Evolutionary conservation across 805 yeast genomes (phyloP).

Genomic region (Danielia oregonensis): DNA sequence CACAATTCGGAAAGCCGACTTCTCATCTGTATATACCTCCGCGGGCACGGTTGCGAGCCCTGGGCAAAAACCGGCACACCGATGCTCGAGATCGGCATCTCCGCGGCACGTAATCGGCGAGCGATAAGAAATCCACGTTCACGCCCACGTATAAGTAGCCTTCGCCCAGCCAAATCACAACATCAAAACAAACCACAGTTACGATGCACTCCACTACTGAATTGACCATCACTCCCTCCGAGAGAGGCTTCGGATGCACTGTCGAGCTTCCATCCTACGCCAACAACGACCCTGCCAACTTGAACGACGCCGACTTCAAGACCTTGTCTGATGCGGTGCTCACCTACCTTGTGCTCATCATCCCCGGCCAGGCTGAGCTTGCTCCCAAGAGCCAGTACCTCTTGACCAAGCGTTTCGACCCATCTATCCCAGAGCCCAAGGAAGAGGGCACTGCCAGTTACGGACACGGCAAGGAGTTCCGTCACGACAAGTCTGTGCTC

Average conservation of each 20-base stretch:
- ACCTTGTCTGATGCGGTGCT: constrained; percentile 61
- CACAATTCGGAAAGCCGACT: no score
- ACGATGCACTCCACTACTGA: constrained; percentile 6
- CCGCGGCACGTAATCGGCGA: neutral
- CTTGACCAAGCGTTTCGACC: constrained; percentile 76
- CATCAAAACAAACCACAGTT: no score
- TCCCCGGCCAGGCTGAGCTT: constrained; percentile 67
- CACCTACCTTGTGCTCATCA: constrained; percentile 65
- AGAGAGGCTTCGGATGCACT: constrained; percentile 56
- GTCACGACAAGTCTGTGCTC: constrained; percentile 55
- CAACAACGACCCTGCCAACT: constrained; percentile 63
- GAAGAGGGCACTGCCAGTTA: constrained; percentile 49
- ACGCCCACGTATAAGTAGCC: constrained; percentile 1
- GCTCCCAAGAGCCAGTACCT: constrained; percentile 72
- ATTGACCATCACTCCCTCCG: constrained; percentile 8
- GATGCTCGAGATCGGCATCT: neutral
- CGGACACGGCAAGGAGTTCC: constrained; percentile 77
- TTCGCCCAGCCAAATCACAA: no score
- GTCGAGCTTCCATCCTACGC: constrained; percentile 63
- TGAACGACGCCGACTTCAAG: constrained; percentile 64
- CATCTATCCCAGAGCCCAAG: constrained; percentile 48
- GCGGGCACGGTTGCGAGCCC: neutral
- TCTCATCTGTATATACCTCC: no score
- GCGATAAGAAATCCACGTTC: neutral
- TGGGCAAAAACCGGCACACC: neutral